Evolutionary conservation across 116 monocot species (phyloP).

Genomic region (Posidonia oceanica): DNA sequence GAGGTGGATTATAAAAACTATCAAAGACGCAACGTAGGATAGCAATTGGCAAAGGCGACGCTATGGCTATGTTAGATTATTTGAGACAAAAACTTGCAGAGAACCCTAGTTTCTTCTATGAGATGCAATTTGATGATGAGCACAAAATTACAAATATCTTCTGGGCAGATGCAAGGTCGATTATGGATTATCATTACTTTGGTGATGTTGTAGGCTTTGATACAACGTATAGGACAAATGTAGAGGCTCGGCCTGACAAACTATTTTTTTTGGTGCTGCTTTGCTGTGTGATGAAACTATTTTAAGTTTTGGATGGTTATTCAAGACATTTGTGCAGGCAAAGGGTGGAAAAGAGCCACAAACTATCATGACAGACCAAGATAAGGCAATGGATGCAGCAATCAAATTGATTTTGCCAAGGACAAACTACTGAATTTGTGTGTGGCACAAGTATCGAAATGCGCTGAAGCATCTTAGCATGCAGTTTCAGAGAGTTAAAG

Average conservation of each 20-base stretch:
- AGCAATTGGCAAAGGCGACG: neutral
- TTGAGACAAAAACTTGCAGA: neutral
- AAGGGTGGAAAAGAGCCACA: conserved; percentile 3
- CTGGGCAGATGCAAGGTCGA: conserved; percentile 2
- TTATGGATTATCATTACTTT: neutral
- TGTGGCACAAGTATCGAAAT: conserved; percentile 8
- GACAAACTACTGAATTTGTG: neutral
- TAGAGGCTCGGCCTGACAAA: conserved; percentile 2
- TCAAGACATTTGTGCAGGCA: conserved; percentile 2
- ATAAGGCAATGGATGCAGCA: neutral
- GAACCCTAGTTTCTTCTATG: neutral
- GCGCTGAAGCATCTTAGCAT: neutral
- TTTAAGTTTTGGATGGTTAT: conserved; percentile 2
- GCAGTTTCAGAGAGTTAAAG: neutral
- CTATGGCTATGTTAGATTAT: neutral
- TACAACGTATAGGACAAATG: neutral
- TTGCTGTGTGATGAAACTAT: conserved; percentile 9
- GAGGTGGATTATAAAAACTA: neutral
- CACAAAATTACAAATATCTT: conserved; percentile 6
- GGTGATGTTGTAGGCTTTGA: conserved; percentile 5
- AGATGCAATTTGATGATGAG: conserved; percentile 8
- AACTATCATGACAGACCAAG: conserved; percentile 9
- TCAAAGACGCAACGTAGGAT: neutral
- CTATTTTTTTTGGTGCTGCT: conserved; percentile 3
- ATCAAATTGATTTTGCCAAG: neutral